A percentile compares a stretch with the other conserved stretches of the same genome.
These are phyloP conservation scores for Metschnikowia dekortorum DNA, from an alignment of 805 yeast species.

Conservation along the genomic window DNA sequence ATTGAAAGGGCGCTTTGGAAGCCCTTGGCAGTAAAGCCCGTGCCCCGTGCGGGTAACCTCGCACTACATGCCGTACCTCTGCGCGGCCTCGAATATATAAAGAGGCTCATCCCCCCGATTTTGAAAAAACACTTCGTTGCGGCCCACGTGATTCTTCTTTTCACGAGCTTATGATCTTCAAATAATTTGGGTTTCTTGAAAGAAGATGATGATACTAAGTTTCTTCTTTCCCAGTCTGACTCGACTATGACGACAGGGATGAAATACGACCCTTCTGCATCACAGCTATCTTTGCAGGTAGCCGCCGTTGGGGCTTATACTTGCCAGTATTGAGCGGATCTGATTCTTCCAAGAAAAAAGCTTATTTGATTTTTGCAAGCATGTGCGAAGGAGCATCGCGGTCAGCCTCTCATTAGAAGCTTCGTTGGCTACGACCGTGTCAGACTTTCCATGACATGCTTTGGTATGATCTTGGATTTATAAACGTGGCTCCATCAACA, in stretches of 20 bases:
- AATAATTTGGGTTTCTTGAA: conserved; percentile 7
- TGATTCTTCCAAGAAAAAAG: conserved; percentile 38
- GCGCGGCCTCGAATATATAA: conserved; percentile 12
- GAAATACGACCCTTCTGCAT: conserved; percentile 42
- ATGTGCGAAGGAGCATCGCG: conserved; percentile 19
- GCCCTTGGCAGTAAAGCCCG: too few species aligned
- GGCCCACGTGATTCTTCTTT: conserved; percentile 15
- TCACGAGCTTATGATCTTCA: conserved; percentile 21
- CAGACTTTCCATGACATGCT: too few species aligned
- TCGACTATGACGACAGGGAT: conserved; percentile 93
- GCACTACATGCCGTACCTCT: conserved; percentile 7
- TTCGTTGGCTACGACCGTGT: too few species aligned
- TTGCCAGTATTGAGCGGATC: conserved; percentile 79
- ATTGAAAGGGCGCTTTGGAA: too few species aligned
- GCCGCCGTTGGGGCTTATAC: conserved; percentile 59
- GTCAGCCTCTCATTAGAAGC: neutral
- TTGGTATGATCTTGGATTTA: too few species aligned
- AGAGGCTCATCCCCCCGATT: neutral
- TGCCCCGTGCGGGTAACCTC: conserved; percentile 11
- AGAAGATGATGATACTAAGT: conserved; percentile 48
- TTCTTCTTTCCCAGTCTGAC: conserved; percentile 89
- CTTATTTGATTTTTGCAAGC: conserved; percentile 23
- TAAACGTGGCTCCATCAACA: neutral
- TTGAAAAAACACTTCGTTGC: neutral
- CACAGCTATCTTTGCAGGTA: conserved; percentile 37